Evolutionary conservation across 192 early-diverging fungal genomes (phyloP).

Genomic region (Lobosporangium transversale): DNA sequence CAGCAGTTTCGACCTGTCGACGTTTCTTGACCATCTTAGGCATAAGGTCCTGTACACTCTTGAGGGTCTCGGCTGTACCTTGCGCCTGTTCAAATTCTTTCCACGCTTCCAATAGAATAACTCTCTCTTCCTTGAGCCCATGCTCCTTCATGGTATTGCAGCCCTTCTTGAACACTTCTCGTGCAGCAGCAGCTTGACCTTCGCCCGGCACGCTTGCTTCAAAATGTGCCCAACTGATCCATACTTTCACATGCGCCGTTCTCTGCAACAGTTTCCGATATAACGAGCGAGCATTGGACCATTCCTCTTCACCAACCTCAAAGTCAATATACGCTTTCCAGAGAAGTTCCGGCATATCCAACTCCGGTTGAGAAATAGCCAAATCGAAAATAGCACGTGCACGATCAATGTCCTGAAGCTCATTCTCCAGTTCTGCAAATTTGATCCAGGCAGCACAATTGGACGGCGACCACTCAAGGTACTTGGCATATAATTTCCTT

Average conservation of each 20-base stretch:
- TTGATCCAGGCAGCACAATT: conserved; percentile 97
- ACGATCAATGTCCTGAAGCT: conserved; percentile 87
- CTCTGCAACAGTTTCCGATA: conserved; percentile 88
- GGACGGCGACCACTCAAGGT: conserved; percentile 85
- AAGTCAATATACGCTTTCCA: conserved; percentile 99
- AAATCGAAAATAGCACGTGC: conserved; percentile 90
- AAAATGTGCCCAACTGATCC: conserved; percentile 94
- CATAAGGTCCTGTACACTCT: conserved; percentile 77
- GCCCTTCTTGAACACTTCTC: conserved; percentile 80
- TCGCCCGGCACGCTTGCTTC: conserved; percentile 76
- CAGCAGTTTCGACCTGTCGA: conserved; percentile 69
- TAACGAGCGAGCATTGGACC: conserved; percentile 75
- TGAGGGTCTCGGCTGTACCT: conserved; percentile 61
- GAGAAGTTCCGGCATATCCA: conserved; percentile 98
- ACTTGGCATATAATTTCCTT: conserved; percentile 89
- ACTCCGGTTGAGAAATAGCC: conserved; percentile 84
- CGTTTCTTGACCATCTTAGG: conserved; percentile 94
- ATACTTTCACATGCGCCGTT: conserved; percentile 97
- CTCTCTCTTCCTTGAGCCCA: conserved; percentile 86
- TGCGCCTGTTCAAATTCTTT: conserved; percentile 80
- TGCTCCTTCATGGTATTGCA: conserved; percentile 76
- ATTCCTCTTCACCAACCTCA: conserved; percentile 87
- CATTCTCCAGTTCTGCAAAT: conserved; percentile 90
- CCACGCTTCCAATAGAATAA: conserved; percentile 93
- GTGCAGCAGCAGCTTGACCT: conserved; percentile 64